These are phyloP conservation scores for Calycina herbarum DNA, from an alignment of 2,329 filamentous ascomycete genomes.

Conservation along the genomic window DNA sequence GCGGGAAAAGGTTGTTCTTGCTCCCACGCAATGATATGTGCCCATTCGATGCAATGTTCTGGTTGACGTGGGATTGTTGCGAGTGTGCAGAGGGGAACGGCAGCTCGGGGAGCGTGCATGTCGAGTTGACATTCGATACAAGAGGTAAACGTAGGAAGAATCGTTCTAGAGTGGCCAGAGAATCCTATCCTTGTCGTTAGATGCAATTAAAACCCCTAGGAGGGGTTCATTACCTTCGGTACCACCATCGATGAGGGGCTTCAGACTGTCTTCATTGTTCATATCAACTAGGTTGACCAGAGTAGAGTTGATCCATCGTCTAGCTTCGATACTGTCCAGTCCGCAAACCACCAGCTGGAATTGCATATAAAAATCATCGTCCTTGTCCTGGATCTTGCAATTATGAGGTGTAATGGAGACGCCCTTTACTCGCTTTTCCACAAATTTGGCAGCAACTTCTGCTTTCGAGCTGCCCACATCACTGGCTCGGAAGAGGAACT, in stretches of 20 bases:
- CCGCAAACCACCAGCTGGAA: slow-evolving; percentile 94
- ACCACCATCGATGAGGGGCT: slow-evolving; percentile 93
- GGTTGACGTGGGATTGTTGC: slow-evolving; percentile 95
- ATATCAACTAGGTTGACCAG: slow-evolving; percentile 87
- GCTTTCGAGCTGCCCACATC: slow-evolving; percentile 96
- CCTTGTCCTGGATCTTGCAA: slow-evolving; percentile 93
- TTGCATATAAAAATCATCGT: slow-evolving; percentile 94
- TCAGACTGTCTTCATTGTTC: slow-evolving; percentile 79
- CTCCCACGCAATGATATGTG: slow-evolving; percentile 97
- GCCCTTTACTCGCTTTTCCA: slow-evolving; percentile 83
- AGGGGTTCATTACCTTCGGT: slow-evolving; percentile 69
- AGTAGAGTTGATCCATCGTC: slow-evolving; percentile 97
- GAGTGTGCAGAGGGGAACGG: slow-evolving; percentile 93
- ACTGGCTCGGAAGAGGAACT: slow-evolving; percentile 89
- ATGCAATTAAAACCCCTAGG: background rate
- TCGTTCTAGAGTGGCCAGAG: slow-evolving; percentile 93
- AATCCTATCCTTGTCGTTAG: slow-evolving; percentile 59
- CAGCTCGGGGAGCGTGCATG: slow-evolving; percentile 97
- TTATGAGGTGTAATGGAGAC: slow-evolving; percentile 94
- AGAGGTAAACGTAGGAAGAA: slow-evolving; percentile 87
- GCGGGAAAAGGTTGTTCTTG: slow-evolving; percentile 77
- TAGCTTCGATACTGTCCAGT: slow-evolving; percentile 92
- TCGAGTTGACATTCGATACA: slow-evolving; percentile 98
- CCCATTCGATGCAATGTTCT: slow-evolving; percentile 98
- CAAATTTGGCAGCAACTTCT: slow-evolving; percentile 87